These are phyloP conservation scores for Arthrinium puccinioides DNA, from an alignment of 2,329 filamentous ascomycete species.

Conservation along the genomic window DNA sequence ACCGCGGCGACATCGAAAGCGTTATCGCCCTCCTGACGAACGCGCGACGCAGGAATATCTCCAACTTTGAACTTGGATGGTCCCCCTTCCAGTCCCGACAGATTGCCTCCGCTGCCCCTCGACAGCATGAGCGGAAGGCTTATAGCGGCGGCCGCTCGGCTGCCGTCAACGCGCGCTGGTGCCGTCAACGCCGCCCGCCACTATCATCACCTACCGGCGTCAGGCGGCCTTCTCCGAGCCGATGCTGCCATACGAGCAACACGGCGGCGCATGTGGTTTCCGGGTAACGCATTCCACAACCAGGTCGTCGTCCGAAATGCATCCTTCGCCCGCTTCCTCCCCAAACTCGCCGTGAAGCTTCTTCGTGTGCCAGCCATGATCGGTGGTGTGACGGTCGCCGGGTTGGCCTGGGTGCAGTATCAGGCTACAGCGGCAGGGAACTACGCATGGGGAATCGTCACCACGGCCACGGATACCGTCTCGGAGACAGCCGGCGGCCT, in stretches of 20 bases:
- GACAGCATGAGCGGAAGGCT: slow-evolving; percentile 28
- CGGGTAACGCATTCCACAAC: slow-evolving; percentile 81
- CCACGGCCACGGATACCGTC: slow-evolving; percentile 64
- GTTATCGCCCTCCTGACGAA: too few relatives aligned
- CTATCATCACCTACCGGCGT: slow-evolving; percentile 53
- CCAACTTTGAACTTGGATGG: too few relatives aligned
- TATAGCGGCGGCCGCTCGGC: slow-evolving; percentile 24
- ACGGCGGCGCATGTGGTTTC: slow-evolving; percentile 65
- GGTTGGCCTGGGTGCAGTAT: slow-evolving; percentile 89
- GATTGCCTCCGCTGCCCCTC: slow-evolving; percentile 22
- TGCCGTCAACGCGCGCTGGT: slow-evolving; percentile 19
- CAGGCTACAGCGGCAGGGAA: slow-evolving; percentile 65
- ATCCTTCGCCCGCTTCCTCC: slow-evolving; percentile 61
- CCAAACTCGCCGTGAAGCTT: slow-evolving; percentile 87
- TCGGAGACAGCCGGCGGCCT: slow-evolving; percentile 60
- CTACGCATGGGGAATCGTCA: slow-evolving; percentile 61
- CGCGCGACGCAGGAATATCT: too few relatives aligned
- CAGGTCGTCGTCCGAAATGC: slow-evolving; percentile 56
- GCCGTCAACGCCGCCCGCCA: slow-evolving; percentile 48
- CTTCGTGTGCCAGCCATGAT: slow-evolving; percentile 83
- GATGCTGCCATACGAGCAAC: slow-evolving; percentile 56
- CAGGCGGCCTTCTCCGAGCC: slow-evolving; percentile 61
- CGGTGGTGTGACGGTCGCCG: slow-evolving; percentile 79
- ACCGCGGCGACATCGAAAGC: too few relatives aligned
- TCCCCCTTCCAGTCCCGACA: slow-evolving; percentile 9